Evolutionary conservation across 2,329 filamentous ascomycete genomes (phyloP).

Genomic region (Botrytis galanthina): DNA sequence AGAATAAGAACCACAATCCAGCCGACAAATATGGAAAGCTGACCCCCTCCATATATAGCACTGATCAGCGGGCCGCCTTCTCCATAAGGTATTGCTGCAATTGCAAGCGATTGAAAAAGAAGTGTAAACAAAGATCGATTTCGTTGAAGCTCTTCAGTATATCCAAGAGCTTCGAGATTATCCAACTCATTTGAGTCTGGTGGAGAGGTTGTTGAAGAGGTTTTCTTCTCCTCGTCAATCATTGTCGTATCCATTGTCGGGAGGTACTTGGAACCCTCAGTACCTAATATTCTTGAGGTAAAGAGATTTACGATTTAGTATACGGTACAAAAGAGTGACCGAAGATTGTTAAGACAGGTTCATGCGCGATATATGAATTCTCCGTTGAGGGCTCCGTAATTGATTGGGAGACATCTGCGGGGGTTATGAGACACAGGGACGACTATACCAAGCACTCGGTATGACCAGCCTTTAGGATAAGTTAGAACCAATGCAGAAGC

Average conservation of each 20-base stretch:
- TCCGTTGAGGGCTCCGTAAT: background rate
- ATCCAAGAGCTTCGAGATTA: conserved; percentile 46
- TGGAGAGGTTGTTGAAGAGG: background rate
- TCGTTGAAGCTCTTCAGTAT: conserved; percentile 54
- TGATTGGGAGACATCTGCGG: background rate
- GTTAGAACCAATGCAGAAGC: conserved; percentile 5
- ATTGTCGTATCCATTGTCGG: background rate
- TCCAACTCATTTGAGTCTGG: conserved; percentile 28
- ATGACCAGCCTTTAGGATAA: background rate
- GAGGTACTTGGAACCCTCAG: background rate
- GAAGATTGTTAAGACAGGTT: background rate
- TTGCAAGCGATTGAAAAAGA: conserved; percentile 59
- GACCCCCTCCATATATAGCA: conserved; percentile 43
- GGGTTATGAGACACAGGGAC: background rate
- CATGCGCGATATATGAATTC: background rate
- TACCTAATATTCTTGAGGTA: background rate
- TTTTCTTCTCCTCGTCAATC: conserved; percentile 22
- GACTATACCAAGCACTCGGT: background rate
- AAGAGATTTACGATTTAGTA: background rate
- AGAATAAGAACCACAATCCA: conserved; percentile 54
- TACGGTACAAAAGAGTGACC: background rate
- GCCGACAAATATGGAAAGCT: conserved; percentile 55
- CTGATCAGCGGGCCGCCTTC: conserved; percentile 37
- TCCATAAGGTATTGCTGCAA: conserved; percentile 59
- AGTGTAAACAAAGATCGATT: conserved; percentile 60